Evolutionary conservation across 345 rosid genomes (phyloP).

Genomic region (Acer campestre): DNA sequence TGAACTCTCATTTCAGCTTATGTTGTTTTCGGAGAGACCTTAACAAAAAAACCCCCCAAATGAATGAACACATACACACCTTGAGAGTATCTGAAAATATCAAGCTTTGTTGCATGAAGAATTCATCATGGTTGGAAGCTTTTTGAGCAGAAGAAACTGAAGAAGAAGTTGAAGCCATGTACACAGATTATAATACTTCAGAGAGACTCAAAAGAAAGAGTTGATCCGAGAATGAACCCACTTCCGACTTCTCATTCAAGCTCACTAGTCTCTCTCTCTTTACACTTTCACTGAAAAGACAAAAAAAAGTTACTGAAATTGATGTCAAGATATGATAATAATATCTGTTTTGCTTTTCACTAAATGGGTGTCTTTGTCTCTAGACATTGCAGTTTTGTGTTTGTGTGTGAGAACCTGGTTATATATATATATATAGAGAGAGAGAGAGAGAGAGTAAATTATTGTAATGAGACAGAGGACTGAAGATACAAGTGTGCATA

Average conservation of each 20-base stretch:
- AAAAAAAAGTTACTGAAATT: neutral
- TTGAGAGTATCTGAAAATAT: slow-evolving; percentile 66
- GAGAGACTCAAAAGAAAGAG: too few species aligned
- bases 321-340: neutral
- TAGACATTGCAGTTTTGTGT: neutral
- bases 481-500: too few species aligned
- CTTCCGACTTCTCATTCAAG: neutral
- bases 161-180: slow-evolving; percentile 44
- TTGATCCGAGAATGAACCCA: neutral
- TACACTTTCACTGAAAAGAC: neutral
- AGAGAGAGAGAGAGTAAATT: neutral
- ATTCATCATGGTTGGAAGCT: slow-evolving; percentile 63
- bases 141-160: slow-evolving; percentile 41
- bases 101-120: slow-evolving; percentile 70
- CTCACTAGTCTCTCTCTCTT: neutral
- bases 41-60: slow-evolving; percentile 3
- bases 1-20: too few species aligned
- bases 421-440: neutral
- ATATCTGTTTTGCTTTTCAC: neutral
- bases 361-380: neutral
- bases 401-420: neutral
- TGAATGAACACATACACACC: slow-evolving; percentile 34
- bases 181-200: too few species aligned
- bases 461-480: slow-evolving; percentile 8
- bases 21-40: too few species aligned